phyloP scores from a whole-genome alignment of 108 stramenopile genomes.

The Craspedostauros australis region DNA sequence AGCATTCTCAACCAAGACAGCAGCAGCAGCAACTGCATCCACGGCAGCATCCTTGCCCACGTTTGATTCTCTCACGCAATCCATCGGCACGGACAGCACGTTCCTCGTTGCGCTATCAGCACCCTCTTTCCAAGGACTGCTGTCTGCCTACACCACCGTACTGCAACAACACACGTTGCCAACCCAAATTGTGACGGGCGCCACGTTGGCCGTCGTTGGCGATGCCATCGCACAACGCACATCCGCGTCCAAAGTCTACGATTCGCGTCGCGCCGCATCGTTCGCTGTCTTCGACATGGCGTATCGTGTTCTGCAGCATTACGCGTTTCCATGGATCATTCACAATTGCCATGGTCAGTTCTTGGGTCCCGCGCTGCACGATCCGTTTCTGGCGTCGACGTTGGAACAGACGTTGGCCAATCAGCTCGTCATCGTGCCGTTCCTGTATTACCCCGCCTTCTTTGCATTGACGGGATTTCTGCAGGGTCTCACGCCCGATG shows the following conservation, averaged over 20 bases:
- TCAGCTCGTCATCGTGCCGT: slow-evolving; percentile 42
- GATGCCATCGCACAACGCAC: slow-evolving; percentile 39
- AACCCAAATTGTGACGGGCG: no score
- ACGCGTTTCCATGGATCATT: slow-evolving; percentile 27
- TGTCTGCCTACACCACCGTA: no score
- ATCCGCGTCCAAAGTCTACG: slow-evolving; percentile 22
- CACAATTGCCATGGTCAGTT: slow-evolving; percentile 29
- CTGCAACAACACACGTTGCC: no score
- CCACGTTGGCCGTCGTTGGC: slow-evolving; percentile 30
- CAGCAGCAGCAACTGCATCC: no score
- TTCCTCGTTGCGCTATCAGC: no score
- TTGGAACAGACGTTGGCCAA: slow-evolving; percentile 46
- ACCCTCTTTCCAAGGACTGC: no score
- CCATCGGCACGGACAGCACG: no score
- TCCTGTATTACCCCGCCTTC: slow-evolving; percentile 54
- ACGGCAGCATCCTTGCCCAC: no score
- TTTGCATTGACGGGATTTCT: slow-evolving; percentile 46
- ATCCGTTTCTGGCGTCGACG: slow-evolving; percentile 4
- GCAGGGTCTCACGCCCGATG: slow-evolving; percentile 31
- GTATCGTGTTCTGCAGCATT: slow-evolving; percentile 41
- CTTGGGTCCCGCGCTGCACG: background rate
- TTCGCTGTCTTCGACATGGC: slow-evolving; percentile 48
- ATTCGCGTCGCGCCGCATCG: slow-evolving; percentile 27
- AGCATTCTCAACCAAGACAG: no score
- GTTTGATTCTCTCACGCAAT: no score